phyloP scores from a whole-genome alignment of 108 stramenopile genomes.

The Skeletonema marinoi region DNA sequence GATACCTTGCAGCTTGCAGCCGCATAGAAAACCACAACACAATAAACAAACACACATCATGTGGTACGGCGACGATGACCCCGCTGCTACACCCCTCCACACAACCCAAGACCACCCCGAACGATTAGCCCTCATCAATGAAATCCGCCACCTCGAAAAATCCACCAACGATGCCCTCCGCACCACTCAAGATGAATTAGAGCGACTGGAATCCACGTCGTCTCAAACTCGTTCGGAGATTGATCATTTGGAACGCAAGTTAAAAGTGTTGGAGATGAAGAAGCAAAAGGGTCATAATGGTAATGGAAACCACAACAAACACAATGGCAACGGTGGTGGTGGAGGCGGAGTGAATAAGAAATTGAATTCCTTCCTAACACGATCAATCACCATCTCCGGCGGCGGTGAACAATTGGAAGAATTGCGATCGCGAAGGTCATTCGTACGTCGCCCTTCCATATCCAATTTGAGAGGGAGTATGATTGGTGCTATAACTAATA shows the following conservation, averaged over 20 bases:
- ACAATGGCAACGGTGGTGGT: too few species aligned
- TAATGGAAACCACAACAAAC: neutral
- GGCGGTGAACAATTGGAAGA: neutral
- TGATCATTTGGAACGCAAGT: neutral
- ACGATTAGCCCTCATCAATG: neutral
- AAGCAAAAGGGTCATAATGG: neutral
- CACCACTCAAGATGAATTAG: neutral
- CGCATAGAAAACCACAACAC: too few species aligned
- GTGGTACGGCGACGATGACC: neutral
- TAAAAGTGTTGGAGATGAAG: neutral
- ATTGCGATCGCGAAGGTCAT: neutral
- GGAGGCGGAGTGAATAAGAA: neutral
- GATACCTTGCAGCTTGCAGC: too few species aligned
- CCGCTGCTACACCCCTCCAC: neutral
- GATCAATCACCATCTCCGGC: neutral
- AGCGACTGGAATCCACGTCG: neutral
- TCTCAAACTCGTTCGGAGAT: neutral
- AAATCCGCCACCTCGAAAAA: neutral
- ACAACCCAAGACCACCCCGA: neutral
- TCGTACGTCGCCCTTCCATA: neutral
- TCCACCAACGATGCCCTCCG: neutral
- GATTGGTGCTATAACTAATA: too few species aligned
- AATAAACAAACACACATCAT: too few species aligned
- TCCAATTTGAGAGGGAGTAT: neutral
- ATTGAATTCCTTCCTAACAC: neutral